Evolutionary conservation across 129 eudicot species (phyloP).

Genomic region (Tagetes patula): DNA sequence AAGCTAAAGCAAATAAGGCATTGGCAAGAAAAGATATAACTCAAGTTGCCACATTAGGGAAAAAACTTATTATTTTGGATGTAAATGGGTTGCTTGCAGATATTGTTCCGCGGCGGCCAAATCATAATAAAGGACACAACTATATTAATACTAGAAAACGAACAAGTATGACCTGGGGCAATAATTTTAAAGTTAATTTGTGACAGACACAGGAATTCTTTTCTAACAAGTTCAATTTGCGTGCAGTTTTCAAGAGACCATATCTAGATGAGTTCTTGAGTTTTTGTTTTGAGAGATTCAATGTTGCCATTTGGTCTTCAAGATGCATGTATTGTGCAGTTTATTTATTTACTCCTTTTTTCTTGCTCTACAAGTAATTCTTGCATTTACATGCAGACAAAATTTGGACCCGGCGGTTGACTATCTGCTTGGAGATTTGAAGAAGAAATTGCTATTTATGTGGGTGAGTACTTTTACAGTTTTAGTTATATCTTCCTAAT

Average conservation of each 20-base stretch:
- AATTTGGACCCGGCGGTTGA: slow-evolving; percentile 49
- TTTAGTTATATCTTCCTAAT: slow-evolving; percentile 18
- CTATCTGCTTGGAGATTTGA: slow-evolving; percentile 64
- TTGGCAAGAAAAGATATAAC: slow-evolving; percentile 19
- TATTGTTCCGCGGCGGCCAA: slow-evolving; percentile 54
- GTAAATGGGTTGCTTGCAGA: slow-evolving; percentile 89
- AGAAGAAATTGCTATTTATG: slow-evolving; percentile 56
- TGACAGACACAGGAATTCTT: not conserved
- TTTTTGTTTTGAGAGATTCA: slow-evolving; percentile 72
- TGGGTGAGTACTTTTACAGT: slow-evolving; percentile 56
- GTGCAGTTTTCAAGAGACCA: slow-evolving; percentile 81
- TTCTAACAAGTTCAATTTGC: slow-evolving; percentile 22
- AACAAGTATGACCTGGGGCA: slow-evolving; percentile 52
- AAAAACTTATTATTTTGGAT: slow-evolving; percentile 82
- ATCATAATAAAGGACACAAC: slow-evolving; percentile 45
- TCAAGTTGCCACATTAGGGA: slow-evolving; percentile 30
- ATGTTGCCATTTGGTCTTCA: slow-evolving; percentile 80
- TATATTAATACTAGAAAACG: slow-evolving; percentile 41
- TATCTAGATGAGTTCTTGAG: slow-evolving; percentile 56
- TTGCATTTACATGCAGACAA: slow-evolving; percentile 44
- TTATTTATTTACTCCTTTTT: not conserved
- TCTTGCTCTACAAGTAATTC: slow-evolving; percentile 22
- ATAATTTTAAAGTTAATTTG: not conserved
- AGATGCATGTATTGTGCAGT: slow-evolving; percentile 46
- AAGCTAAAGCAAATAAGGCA: not conserved